Evolutionary conservation across 2,329 filamentous ascomycete genomes (phyloP).

Genomic region (Hymenoscyphus linearis): DNA sequence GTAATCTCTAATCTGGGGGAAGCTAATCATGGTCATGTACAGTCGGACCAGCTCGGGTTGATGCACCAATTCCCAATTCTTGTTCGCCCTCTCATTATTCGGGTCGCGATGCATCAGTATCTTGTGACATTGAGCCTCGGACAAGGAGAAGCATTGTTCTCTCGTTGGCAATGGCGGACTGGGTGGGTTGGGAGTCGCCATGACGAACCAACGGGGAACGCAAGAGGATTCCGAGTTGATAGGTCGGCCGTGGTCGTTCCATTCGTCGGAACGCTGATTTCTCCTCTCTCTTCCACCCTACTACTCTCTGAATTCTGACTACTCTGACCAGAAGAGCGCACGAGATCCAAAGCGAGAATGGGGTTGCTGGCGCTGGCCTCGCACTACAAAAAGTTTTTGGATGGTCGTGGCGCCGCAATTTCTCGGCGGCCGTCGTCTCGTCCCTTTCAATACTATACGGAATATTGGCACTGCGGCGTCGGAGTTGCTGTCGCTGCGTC

Average conservation of each 20-base stretch:
- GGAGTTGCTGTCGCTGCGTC: background rate
- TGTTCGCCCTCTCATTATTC: conserved; percentile 16
- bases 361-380: background rate
- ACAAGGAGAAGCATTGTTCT: conserved; percentile 24
- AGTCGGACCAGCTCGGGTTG: conserved; percentile 25
- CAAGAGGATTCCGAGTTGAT: conserved; percentile 9
- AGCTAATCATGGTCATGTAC: conserved; percentile 27
- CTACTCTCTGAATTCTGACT: too few species aligned
- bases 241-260: conserved; percentile 6
- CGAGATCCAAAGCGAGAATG: background rate
- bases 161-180: conserved; percentile 17
- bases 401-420: background rate
- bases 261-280: conserved; percentile 8
- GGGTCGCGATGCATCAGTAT: conserved; percentile 23
- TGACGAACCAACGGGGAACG: background rate
- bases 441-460: background rate
- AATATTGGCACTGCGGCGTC: background rate
- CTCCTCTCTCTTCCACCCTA: background rate
- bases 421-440: background rate
- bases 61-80: conserved; percentile 21
- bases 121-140: conserved; percentile 23
- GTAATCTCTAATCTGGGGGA: conserved; percentile 21
- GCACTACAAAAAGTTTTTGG: background rate
- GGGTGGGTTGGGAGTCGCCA: conserved; percentile 1
- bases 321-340: too few species aligned